Evolutionary conservation across 805 yeast species (phyloP).

Genomic region (Cyberlindnera mississippiensis): DNA sequence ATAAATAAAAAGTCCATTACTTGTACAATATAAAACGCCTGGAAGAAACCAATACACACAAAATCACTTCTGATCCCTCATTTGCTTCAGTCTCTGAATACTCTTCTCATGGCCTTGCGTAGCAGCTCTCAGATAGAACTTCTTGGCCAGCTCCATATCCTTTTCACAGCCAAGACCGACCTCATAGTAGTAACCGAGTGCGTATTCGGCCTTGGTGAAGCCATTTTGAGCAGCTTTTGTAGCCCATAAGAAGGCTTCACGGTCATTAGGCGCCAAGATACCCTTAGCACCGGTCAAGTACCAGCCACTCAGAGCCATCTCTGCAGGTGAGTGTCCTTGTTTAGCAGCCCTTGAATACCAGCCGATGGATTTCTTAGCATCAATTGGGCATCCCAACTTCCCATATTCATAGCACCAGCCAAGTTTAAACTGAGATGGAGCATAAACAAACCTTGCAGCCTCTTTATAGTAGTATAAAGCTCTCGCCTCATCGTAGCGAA

Average conservation of each 20-base stretch:
- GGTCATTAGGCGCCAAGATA: constrained; percentile 49
- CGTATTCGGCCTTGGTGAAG: constrained; percentile 60
- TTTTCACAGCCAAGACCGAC: constrained; percentile 56
- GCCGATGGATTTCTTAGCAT: constrained; percentile 57
- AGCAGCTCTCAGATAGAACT: constrained; percentile 58
- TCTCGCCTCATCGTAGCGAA: constrained; percentile 33
- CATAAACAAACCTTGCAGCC: constrained; percentile 57
- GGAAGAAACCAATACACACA: background rate
- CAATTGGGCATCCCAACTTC: constrained; percentile 45
- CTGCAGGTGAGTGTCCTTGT: constrained; percentile 60
- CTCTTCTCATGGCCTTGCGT: constrained; percentile 61
- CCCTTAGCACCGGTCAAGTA: constrained; percentile 64
- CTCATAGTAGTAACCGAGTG: constrained; percentile 64
- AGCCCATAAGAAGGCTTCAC: constrained; percentile 68
- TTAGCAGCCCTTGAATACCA: constrained; percentile 71
- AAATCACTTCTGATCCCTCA: constrained; percentile 5
- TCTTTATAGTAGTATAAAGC: constrained; percentile 52
- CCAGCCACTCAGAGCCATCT: constrained; percentile 75
- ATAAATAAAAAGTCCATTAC: no score
- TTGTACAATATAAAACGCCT: no score
- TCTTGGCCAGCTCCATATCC: constrained; percentile 40
- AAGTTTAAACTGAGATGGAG: constrained; percentile 65
- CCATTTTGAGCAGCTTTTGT: constrained; percentile 56
- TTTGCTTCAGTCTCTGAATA: constrained; percentile 22
- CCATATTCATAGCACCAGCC: constrained; percentile 78